Percentiles rank a stretch among this genome's conserved stretches.
Conservation (phyloP, 148 eudicot genomes). For the Pouteria glomerata region DNA sequence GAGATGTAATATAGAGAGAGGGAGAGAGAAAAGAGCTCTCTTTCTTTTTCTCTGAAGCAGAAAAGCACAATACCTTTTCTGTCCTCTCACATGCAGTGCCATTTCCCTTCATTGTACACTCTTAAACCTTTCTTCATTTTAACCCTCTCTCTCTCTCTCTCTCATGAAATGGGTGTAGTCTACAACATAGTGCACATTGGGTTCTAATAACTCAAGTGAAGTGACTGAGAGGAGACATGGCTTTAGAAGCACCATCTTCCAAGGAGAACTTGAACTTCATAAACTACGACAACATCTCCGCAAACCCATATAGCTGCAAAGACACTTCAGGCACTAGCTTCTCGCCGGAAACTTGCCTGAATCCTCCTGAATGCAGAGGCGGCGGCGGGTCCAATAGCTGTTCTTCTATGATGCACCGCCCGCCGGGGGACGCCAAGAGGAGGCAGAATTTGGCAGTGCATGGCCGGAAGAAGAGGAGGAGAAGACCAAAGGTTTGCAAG, state of each 20-base stretch:
- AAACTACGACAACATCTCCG: constrained; percentile 47
- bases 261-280: constrained; percentile 60
- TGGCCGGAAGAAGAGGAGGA: constrained; percentile 62
- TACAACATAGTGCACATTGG: neutral
- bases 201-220: no score
- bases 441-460: constrained; percentile 26
- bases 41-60: neutral
- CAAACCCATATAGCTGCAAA: constrained; percentile 15
- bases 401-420: neutral
- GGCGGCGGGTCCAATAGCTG: constrained; percentile 1
- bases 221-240: constrained; percentile 31
- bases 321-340: constrained; percentile 7
- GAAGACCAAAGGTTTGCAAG: constrained; percentile 63
- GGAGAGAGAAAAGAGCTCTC: neutral
- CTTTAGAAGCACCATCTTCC: constrained; percentile 62
- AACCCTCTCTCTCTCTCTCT: neutral
- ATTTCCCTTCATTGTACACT: neutral
- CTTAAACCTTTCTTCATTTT: neutral
- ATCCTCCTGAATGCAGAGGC: constrained; percentile 11
- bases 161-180: neutral
- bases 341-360: constrained; percentile 14
- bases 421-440: constrained; percentile 4
- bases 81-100: constrained; percentile 1
- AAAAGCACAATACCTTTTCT: neutral
- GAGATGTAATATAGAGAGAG: no score